These are phyloP conservation scores for Aspergillus ochraceus DNA, from an alignment of 2,329 filamentous ascomycete species.

Conservation along the genomic window DNA sequence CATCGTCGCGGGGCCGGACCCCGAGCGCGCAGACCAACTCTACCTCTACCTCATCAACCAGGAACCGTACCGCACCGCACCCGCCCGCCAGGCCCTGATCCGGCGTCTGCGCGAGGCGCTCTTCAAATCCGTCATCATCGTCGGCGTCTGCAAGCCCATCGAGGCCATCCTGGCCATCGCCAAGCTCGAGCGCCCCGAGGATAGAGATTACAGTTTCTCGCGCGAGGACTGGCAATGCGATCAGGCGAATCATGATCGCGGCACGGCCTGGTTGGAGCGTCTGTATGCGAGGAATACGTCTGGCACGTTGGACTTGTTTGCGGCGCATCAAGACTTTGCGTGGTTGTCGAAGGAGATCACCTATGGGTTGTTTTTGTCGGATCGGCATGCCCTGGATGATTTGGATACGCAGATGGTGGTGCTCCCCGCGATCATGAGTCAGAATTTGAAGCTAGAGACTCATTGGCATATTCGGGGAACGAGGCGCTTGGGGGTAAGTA, in stretches of 20 bases:
- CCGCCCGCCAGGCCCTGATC: constrained; percentile 34
- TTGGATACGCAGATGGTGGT: constrained; percentile 48
- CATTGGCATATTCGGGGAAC: constrained; percentile 49
- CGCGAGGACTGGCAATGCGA: constrained; percentile 61
- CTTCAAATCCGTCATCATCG: constrained; percentile 58
- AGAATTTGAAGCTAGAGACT: constrained; percentile 43
- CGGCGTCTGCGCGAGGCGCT: constrained; percentile 55
- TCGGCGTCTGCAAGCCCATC: constrained; percentile 64
- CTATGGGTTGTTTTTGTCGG: constrained; percentile 59
- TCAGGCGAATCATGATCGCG: constrained; percentile 54
- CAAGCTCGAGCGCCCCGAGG: constrained; percentile 54
- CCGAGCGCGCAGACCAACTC: constrained; percentile 53
- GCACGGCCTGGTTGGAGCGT: constrained; percentile 56
- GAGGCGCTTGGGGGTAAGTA: constrained; percentile 40
- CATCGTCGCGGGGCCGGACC: constrained; percentile 53
- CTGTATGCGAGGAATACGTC: constrained; percentile 55
- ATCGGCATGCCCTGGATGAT: constrained; percentile 41
- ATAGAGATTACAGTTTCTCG: constrained; percentile 57
- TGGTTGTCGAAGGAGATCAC: constrained; percentile 73
- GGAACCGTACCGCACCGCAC: constrained; percentile 41
- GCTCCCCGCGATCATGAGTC: constrained; percentile 46
- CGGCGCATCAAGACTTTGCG: constrained; percentile 53
- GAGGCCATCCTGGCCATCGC: constrained; percentile 60
- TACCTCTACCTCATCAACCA: constrained; percentile 57
- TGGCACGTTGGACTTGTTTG: constrained; percentile 33